Evolutionary conservation across 305 asterid species (phyloP).

Genomic region (Fraxinus sp.): DNA sequence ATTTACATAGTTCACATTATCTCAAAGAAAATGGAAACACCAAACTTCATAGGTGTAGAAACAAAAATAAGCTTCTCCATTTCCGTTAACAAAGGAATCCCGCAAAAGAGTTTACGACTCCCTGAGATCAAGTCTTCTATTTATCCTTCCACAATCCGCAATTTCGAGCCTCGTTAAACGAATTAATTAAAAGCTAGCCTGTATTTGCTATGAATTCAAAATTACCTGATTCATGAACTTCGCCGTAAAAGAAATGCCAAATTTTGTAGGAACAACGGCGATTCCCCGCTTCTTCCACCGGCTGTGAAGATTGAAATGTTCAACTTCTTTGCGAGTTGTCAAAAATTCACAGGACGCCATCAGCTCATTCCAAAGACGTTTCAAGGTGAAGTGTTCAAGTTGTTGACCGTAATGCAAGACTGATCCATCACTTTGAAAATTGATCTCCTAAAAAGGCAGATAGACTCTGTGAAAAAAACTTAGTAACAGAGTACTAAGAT

Average conservation of each 20-base stretch:
- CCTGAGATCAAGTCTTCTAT: not conserved
- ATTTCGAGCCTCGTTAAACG: not conserved
- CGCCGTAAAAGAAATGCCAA: constrained; percentile 87
- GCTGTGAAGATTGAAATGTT: constrained; percentile 60
- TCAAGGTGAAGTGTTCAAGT: constrained; percentile 65
- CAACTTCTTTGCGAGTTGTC: constrained; percentile 59
- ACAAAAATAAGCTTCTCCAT: not conserved
- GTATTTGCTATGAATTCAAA: constrained; percentile 2
- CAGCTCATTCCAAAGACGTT: constrained; percentile 76
- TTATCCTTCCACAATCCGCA: not conserved
- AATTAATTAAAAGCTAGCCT: not conserved
- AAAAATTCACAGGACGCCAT: constrained; percentile 53
- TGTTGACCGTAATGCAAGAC: constrained; percentile 78
- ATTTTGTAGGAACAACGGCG: constrained; percentile 80
- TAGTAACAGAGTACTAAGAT: not conserved
- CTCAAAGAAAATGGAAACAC: not conserved
- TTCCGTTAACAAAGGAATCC: not conserved
- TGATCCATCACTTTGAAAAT: constrained; percentile 84
- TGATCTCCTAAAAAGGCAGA: constrained; percentile 64
- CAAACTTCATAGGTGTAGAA: not conserved
- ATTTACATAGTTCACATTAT: not conserved
- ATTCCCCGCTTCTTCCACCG: constrained; percentile 94
- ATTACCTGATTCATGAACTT: constrained; percentile 93
- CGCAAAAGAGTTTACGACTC: not conserved
- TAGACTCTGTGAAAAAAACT: not conserved